phyloP scores from a whole-genome alignment of 2,329 filamentous ascomycete genomes.

The Penicillium freii region DNA sequence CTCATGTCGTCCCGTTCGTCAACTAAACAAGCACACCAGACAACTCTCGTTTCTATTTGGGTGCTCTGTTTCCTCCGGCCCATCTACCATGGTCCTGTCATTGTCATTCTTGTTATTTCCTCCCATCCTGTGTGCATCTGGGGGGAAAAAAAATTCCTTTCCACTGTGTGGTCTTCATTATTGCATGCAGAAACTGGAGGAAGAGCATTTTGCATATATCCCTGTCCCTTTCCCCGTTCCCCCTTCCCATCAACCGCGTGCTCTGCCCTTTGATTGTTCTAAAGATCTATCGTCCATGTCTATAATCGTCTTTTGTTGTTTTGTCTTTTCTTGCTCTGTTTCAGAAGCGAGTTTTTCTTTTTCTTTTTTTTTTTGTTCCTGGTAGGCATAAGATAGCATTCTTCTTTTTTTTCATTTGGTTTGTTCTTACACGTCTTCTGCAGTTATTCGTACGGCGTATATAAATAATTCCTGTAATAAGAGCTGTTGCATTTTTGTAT shows the following conservation, averaged over 20 bases:
- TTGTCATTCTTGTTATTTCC: conserved; percentile 1
- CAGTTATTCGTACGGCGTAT: conserved; percentile 16
- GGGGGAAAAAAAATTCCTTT: conserved; percentile 10
- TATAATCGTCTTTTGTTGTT: conserved; percentile 24
- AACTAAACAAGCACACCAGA: background rate
- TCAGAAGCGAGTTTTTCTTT: conserved; percentile 29
- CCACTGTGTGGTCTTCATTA: conserved; percentile 6
- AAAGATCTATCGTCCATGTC: conserved; percentile 27
- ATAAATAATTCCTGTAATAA: conserved; percentile 13
- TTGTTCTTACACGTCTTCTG: conserved; percentile 4
- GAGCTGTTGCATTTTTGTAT: conserved; percentile 1
- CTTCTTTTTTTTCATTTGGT: conserved; percentile 12
- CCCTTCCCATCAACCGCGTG: conserved; percentile 8
- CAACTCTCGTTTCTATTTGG: conserved; percentile 1
- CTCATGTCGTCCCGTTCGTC: background rate
- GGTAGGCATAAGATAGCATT: conserved; percentile 30
- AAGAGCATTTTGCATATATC: conserved; percentile 26
- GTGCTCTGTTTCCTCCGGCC: background rate
- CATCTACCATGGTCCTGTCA: conserved; percentile 3
- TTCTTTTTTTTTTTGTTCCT: conserved; percentile 19
- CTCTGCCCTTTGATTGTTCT: conserved; percentile 19
- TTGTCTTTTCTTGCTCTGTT: conserved; percentile 22
- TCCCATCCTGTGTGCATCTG: conserved; percentile 3
- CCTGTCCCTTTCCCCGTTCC: conserved; percentile 9
- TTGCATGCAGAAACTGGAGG: conserved; percentile 6